Conservation (phyloP, 805 yeast species). For the Pichia pseudocactophila region DNA sequence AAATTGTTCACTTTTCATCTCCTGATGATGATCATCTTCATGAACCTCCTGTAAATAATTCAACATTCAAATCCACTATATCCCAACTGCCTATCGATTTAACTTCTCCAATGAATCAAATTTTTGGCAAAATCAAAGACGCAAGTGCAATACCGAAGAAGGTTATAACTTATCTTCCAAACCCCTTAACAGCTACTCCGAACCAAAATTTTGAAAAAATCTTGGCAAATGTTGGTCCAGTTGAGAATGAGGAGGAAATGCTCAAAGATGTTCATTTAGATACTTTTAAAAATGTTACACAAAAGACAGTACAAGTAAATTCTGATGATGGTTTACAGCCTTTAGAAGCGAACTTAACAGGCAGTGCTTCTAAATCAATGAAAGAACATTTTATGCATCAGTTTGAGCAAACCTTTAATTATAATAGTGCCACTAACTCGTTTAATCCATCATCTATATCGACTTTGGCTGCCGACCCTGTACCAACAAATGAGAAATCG, state of each 20-base stretch:
- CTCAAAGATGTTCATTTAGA: constrained; percentile 29
- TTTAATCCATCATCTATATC: constrained; percentile 3
- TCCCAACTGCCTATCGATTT: constrained; percentile 35
- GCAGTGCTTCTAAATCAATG: constrained; percentile 45
- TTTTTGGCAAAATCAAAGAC: constrained; percentile 38
- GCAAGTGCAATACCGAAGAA: constrained; percentile 8
- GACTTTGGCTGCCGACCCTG: constrained; percentile 9
- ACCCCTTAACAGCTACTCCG: neutral
- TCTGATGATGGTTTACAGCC: constrained; percentile 25
- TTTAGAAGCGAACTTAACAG: constrained; percentile 41
- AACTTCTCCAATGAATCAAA: constrained; percentile 70
- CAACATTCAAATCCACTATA: constrained; percentile 4
- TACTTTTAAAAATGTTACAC: constrained; percentile 12
- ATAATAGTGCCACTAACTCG: constrained; percentile 1
- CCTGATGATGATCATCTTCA: constrained; percentile 3
- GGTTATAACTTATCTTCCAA: neutral
- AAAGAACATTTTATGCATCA: constrained; percentile 20
- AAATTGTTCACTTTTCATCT: constrained; percentile 39
- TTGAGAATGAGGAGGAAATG: constrained; percentile 60
- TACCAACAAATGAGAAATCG: neutral
- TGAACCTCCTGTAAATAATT: constrained; percentile 11
- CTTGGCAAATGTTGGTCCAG: constrained; percentile 13
- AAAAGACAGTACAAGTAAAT: constrained; percentile 5
- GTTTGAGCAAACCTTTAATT: constrained; percentile 14
- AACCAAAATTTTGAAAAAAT: constrained; percentile 12